These are phyloP conservation scores for Davidsoniella eucalypti DNA, from an alignment of 2,329 filamentous ascomycete species.

Conservation along the genomic window DNA sequence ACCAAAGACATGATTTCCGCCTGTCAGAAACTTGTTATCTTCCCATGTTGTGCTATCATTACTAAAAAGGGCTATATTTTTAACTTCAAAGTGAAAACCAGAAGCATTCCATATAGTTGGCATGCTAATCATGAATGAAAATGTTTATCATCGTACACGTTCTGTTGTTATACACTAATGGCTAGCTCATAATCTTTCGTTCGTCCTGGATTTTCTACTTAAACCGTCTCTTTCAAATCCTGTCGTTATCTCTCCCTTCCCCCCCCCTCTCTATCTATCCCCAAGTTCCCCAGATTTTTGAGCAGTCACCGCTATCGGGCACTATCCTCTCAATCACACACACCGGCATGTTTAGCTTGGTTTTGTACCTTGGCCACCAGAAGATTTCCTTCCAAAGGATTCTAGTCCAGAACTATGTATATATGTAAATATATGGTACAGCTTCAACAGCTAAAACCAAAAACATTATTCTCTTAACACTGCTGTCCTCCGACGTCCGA, in stretches of 20 bases:
- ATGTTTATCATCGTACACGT: too few relatives aligned
- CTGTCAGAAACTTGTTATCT: too few relatives aligned
- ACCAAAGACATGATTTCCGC: too few relatives aligned
- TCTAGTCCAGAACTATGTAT: background rate
- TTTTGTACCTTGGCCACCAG: background rate
- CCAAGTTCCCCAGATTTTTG: background rate
- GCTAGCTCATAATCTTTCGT: background rate
- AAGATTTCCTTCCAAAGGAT: background rate
- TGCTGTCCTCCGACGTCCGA: too few relatives aligned
- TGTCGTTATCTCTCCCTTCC: background rate
- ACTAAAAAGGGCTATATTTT: too few relatives aligned
- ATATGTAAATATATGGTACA: too few relatives aligned
- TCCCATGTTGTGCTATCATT: too few relatives aligned
- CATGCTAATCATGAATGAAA: too few relatives aligned
- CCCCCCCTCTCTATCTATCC: background rate
- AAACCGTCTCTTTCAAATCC: background rate
- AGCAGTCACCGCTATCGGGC: too few relatives aligned
- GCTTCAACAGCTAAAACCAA: background rate
- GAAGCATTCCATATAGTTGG: too few relatives aligned
- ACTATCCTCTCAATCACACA: background rate
- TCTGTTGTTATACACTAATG: too few relatives aligned
- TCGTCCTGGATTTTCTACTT: background rate
- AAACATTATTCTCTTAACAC: background rate
- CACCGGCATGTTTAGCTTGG: background rate
- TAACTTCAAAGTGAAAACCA: too few relatives aligned